Conservation (phyloP, 176 grass and related monocot species). For the Canna indica region DNA sequence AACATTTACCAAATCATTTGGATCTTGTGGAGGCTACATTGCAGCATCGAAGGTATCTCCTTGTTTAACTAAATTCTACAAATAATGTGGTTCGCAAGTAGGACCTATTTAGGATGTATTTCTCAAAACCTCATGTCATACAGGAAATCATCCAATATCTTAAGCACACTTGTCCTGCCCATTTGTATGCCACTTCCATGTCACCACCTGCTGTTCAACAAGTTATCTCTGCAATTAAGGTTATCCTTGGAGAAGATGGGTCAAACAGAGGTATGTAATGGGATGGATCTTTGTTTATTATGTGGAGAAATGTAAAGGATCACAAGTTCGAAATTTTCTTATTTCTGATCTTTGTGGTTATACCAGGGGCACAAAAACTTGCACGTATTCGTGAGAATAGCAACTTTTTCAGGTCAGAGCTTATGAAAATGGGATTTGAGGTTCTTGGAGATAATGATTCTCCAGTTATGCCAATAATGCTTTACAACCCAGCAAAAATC, state of each 20-base stretch:
- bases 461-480: constrained; percentile 86
- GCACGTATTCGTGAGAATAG: constrained; percentile 72
- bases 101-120: background rate
- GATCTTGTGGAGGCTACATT: constrained; percentile 85
- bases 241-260: constrained; percentile 77
- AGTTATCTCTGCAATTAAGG: constrained; percentile 70
- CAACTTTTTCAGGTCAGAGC: constrained; percentile 86
- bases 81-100: too few species aligned
- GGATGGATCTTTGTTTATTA: background rate
- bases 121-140: constrained; percentile 11
- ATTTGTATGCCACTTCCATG: constrained; percentile 86
- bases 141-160: constrained; percentile 84
- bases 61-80: background rate
- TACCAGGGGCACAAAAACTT: constrained; percentile 74
- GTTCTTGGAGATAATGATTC: constrained; percentile 87
- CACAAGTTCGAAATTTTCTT: background rate
- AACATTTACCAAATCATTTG: constrained; percentile 76
- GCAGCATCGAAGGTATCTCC: constrained; percentile 57
- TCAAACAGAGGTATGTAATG: constrained; percentile 48
- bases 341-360: background rate
- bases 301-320: background rate
- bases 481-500: constrained; percentile 81
- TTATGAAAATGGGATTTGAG: constrained; percentile 88
- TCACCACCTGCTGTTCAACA: constrained; percentile 82
- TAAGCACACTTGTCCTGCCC: constrained; percentile 60